Base-by-base conservation (phyloP, 2,329 filamentous ascomycete species). In the Aspergillus sp. region DNA sequence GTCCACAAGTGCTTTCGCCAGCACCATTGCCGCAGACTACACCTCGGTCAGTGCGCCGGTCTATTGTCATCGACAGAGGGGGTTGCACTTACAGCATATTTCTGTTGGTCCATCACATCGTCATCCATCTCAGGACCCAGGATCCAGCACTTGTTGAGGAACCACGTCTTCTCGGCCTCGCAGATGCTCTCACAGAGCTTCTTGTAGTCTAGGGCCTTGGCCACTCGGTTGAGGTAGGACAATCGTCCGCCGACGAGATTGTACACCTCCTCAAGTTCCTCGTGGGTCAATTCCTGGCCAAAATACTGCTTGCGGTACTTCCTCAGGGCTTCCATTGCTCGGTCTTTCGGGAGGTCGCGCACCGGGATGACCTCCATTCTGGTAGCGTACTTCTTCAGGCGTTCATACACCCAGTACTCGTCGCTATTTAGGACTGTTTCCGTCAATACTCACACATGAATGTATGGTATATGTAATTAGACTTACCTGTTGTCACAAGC, bases 361-460 rank as follows among this genome's bases (percentile, higher is more conserved):
- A 99, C 88, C 8, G 92, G 87, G 39, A 96, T 88, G 4, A 99
- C 90, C 71, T 97, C 93, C 91, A 99, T 96, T 49, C 95, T 87
- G 2, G 93, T 96, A 3, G 92, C 91, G 61, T 96, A 89, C 73
- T 91, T 89, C 81, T 97, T 97, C 55, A 99, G 80, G 13, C 93
- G 86, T 75, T 99, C 95, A 70, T 97, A 98, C 0, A 99, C 90
- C 95, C 95, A 99, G 78, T 96, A 99, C 73, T 98, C 95, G 76
- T 99, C 95, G 57, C 88, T 93, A 77, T 97, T 98, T 79, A 99
- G 92, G 36, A 99, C 88, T 82, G 92, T 61, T 50, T 27, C n/a
- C 10, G 17, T 25, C 17, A 27, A 21, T 32, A 8, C 5, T 53
- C 13, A 53, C 2, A 3, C 0, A 13, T 53, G 8, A 4, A 41